These are phyloP conservation scores for Cytospora piceicola DNA, from an alignment of 2,329 filamentous ascomycete genomes.

Conservation along the genomic window DNA sequence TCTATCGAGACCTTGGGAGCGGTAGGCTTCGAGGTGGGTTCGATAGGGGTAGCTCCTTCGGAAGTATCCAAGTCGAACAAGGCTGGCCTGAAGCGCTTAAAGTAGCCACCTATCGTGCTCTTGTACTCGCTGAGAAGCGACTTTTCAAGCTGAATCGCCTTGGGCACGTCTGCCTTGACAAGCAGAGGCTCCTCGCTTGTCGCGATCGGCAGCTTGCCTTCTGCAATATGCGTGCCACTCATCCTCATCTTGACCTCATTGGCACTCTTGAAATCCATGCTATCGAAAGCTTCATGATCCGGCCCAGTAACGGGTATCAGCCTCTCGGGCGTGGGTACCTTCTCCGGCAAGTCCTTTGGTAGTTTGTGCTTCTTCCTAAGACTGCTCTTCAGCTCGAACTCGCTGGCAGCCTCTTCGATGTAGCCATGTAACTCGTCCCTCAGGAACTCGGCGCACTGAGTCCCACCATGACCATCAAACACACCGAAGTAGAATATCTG, in stretches of 20 bases:
- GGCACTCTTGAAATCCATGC: slow-evolving; percentile 54
- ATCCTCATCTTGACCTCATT: slow-evolving; percentile 49
- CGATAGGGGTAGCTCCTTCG: slow-evolving; percentile 33
- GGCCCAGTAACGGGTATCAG: slow-evolving; percentile 32
- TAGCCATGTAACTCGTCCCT: slow-evolving; percentile 85
- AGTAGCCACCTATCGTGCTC: slow-evolving; percentile 89
- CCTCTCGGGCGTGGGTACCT: slow-evolving; percentile 24
- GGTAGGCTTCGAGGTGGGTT: slow-evolving; percentile 17
- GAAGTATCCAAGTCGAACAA: slow-evolving; percentile 61
- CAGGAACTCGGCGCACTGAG: slow-evolving; percentile 85
- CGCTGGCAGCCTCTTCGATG: slow-evolving; percentile 77
- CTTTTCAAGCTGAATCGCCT: slow-evolving; percentile 70
- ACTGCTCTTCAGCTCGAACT: slow-evolving; percentile 80
- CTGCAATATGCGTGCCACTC: slow-evolving; percentile 41
- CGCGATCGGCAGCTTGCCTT: slow-evolving; percentile 41
- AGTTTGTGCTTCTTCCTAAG: slow-evolving; percentile 53
- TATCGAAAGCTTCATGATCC: slow-evolving; percentile 35
- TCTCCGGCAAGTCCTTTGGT: slow-evolving; percentile 24
- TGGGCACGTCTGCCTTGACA: slow-evolving; percentile 56
- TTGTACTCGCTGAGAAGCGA: slow-evolving; percentile 78
- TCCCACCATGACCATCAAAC: slow-evolving; percentile 94
- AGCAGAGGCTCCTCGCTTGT: slow-evolving; percentile 50
- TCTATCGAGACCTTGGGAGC: slow-evolving; percentile 62
- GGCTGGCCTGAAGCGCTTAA: slow-evolving; percentile 83
- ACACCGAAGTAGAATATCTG: slow-evolving; percentile 98